Base-by-base conservation (phyloP, 2,329 filamentous ascomycete genomes). In the Apiospora marii region DNA sequence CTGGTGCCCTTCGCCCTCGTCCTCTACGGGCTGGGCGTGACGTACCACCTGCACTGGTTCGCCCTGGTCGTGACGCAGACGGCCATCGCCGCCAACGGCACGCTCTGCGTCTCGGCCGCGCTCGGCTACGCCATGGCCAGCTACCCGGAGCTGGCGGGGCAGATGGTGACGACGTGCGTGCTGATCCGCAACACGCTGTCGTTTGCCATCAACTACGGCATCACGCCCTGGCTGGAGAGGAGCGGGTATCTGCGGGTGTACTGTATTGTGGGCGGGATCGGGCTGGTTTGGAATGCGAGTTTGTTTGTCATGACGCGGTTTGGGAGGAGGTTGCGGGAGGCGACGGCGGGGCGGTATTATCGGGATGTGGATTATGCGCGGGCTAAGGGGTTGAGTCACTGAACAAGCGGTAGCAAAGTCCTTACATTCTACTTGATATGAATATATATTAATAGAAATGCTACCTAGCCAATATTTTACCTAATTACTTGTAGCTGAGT, bases 201-300 rank as follows among this genome's bases (percentile, higher is more conserved):
- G 37, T 87, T 87, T 75, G 85, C 84, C 7, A 82, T 87, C 43
- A 82, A 83, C 41, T 89, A 89, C 76, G 87, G 86, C 24, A 79
- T 83, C 48, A 83, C 82, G 0, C 82, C 81, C 0, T 83, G 82
- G 82, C 77, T 82, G 0, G 77, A 78, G 0, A 75, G 79, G 22
- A 81, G 81, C 73, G 83, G 84, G 0, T 81, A 82, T 67, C 80
- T 82, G 43, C 81, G 83, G 69, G 80, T 81, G 1, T 85, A 79
- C 37, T 74, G 84, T 68, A 81, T 82, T 37, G 75, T 81, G 1
- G 84, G 80, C 4, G 83, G 77, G 0, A 73, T 84, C 73, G 79
- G 79, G 0, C 74, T 84, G 61, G 82, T 80, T 10, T 82, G 82
- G 76, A 81, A 84, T 61, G 74, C 84, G 51, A 83, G 83, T 72